Evolutionary conservation across 164 flowering plant species (phyloP).

Genomic region (Amborella trichopoda): DNA sequence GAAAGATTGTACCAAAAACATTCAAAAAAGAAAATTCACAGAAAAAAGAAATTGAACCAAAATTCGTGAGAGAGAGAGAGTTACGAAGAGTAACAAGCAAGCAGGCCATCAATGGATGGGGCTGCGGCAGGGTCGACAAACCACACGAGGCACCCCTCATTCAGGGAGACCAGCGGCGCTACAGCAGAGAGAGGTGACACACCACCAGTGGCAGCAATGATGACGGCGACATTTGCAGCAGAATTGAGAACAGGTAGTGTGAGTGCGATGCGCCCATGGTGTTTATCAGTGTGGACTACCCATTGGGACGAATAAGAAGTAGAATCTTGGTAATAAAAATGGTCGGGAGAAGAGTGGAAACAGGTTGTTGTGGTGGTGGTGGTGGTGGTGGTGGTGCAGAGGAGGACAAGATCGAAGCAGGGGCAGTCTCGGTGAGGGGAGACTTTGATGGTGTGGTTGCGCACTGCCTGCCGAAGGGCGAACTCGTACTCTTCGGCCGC

Average conservation of each 20-base stretch:
- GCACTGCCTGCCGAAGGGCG: constrained; percentile 25
- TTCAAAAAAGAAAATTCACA: too few species aligned
- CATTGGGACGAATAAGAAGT: constrained; percentile 16
- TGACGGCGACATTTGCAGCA: constrained; percentile 21
- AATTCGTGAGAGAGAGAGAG: too few species aligned
- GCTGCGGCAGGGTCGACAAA: constrained; percentile 19
- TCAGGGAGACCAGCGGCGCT: constrained; percentile 16
- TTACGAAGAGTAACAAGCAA: too few species aligned
- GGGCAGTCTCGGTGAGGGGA: constrained; percentile 24
- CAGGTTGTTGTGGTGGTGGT: constrained; percentile 20
- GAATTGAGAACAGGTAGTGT: constrained; percentile 30
- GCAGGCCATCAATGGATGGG: constrained; percentile 5
- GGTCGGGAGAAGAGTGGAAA: constrained; percentile 8
- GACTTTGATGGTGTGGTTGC: constrained; percentile 22
- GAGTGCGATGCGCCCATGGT: constrained; percentile 16
- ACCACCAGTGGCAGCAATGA: constrained; percentile 14
- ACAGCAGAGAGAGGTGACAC: constrained; percentile 10
- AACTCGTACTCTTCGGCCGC: constrained; percentile 34
- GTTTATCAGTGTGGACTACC: constrained; percentile 14
- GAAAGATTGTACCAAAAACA: too few species aligned
- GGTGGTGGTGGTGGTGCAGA: constrained; percentile 18
- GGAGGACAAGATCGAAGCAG: constrained; percentile 21
- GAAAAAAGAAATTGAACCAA: too few species aligned
- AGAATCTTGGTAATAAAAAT: not conserved
- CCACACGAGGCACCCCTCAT: constrained; percentile 20